Base-by-base conservation (phyloP, 805 yeast species). In the Wickerhamiella bombiphila region DNA sequence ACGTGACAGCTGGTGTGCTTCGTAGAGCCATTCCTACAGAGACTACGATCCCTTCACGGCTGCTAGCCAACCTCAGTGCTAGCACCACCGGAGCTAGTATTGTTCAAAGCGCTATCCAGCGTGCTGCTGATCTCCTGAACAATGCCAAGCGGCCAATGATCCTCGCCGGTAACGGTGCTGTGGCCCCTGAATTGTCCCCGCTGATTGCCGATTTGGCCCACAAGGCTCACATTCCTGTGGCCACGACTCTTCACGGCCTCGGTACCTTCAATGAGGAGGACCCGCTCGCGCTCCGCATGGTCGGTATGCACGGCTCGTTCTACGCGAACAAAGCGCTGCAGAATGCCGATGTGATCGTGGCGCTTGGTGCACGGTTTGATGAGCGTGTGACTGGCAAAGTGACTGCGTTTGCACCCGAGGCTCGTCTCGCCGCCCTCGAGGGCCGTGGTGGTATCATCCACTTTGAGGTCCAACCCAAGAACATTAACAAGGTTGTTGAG, bases 221-320 rank as follows among this genome's bases (percentile, higher is more conserved):
- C 42, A 80, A 78, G 63, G 94, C 94, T 20, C 68, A 71, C 55
- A 88, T 91, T 45, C 98, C 98, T 24, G 98, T 91, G 44, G 88
- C 98, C 32, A 91, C 97, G 20, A 80, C 96, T 37, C 59, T 91
- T 41, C 97, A 86, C 63, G 96, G 80, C 40, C 69, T 91, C 46
- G 98, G 98, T 51, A 80, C 93, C 6, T 91, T 77, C 54, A 95
- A 91, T 62, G 97, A 91, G 65, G 71, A 68, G 45, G 94, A 86
- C 61, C 76, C 76, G 47, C 83, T 85, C 60, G 78, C 95, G 19
- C 63, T 91, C 48, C 95, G 88, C 60, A 83, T 91, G 93, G 71
- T 91, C 49, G 98, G 98, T 52, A 91, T 91, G 98, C 98, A 91
- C 62, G 98, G 98, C 47, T 70, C 76, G 43, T 95, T 85, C 36